Conservation (phyloP, 768 basidiomycete species). For the Agaricus blazei region DNA sequence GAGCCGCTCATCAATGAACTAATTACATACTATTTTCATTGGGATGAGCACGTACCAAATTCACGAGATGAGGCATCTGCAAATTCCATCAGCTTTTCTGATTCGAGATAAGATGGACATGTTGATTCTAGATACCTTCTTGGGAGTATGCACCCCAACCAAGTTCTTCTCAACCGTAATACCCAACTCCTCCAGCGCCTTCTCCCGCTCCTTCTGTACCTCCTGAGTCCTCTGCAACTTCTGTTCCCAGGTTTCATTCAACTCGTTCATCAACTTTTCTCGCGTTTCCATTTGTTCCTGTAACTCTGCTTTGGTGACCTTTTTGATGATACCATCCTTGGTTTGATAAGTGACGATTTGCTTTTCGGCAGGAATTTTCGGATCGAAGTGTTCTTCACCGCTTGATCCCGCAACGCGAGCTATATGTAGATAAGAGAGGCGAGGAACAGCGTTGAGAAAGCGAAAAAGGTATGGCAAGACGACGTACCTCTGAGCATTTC, state of each 20-base stretch:
- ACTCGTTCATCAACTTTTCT: constrained; percentile 90
- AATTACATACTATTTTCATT: neutral
- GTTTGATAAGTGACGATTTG: constrained; percentile 95
- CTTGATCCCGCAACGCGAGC: constrained; percentile 70
- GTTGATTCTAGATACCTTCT: constrained; percentile 54
- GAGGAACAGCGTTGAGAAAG: constrained; percentile 6
- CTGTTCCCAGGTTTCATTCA: constrained; percentile 97
- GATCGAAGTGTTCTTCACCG: constrained; percentile 78
- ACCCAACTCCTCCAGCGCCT: constrained; percentile 94
- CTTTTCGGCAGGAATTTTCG: constrained; percentile 84
- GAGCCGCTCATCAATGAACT: constrained; percentile 9
- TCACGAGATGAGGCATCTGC: constrained; percentile 92
- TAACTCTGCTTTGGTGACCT: constrained; percentile 93
- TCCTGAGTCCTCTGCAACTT: constrained; percentile 88
- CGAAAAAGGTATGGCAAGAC: neutral
- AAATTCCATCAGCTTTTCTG: constrained; percentile 7
- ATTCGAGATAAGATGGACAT: constrained; percentile 23
- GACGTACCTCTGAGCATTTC: constrained; percentile 78
- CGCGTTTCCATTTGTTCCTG: constrained; percentile 95
- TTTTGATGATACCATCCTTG: constrained; percentile 90
- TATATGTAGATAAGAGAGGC: constrained; percentile 18
- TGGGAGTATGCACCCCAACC: constrained; percentile 97
- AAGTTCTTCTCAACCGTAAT: constrained; percentile 97
- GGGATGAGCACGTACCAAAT: constrained; percentile 50
- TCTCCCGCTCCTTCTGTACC: constrained; percentile 95